Evolutionary conservation across 331 rosid species (phyloP).

Genomic region (Erythrophleum ivorense): DNA sequence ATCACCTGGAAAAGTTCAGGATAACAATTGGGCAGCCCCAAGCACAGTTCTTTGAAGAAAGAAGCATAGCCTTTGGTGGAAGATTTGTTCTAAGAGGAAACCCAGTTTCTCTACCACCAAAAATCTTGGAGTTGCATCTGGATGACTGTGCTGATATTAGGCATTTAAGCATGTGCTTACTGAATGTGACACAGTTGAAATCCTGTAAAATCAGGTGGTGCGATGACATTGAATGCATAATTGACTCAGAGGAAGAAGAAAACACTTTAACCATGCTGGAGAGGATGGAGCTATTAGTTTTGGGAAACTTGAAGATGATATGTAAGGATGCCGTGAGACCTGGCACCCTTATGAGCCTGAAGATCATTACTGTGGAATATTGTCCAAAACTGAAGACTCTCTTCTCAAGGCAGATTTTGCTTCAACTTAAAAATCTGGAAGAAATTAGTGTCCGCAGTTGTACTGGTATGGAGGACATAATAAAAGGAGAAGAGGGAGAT

Average conservation of each 20-base stretch:
- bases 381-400: slow-evolving; percentile 4
- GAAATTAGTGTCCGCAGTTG: background rate
- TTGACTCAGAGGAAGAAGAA: slow-evolving; percentile 13
- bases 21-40: slow-evolving; percentile 10
- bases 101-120: slow-evolving; percentile 8
- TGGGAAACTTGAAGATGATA: slow-evolving; percentile 15
- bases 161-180: background rate
- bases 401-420: slow-evolving; percentile 7
- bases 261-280: background rate
- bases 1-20: background rate
- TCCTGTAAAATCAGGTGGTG: slow-evolving; percentile 4
- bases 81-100: slow-evolving; percentile 3
- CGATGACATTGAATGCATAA: background rate
- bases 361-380: slow-evolving; percentile 5
- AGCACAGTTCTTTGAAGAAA: background rate
- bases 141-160: slow-evolving; percentile 2
- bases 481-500: background rate
- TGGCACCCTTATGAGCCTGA: background rate
- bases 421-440: background rate
- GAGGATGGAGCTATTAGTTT: slow-evolving; percentile 6
- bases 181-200: slow-evolving; percentile 6
- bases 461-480: background rate
- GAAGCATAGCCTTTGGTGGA: background rate
- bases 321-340: background rate
- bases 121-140: background rate